Evolutionary conservation across 352 stramenopile genomes (phyloP), one percentile per base, ranked within the genome.

Genomic region (Globisporangium paroecandrum): DNA sequence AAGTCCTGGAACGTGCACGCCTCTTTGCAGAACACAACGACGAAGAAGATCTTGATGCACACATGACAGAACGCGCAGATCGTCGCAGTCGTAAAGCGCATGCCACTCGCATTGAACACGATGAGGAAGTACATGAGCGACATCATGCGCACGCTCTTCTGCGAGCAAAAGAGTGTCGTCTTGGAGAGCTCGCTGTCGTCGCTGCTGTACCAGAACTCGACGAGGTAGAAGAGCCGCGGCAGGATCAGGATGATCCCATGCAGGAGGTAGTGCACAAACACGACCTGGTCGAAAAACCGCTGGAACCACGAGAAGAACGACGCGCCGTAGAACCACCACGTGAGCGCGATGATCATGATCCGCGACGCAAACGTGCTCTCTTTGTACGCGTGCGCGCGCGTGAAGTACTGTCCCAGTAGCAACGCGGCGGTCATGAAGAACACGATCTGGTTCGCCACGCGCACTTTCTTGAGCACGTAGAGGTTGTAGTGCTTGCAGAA

Each of bases 401-500:
- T 85, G 9, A 70, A 43, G 67, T 79, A 83, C 66, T 92, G 82
- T 0, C 78, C 72, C 25, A 81, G 60, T n/a, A 89, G 62, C 70
- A 92, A 70, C 4, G 73, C 64, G 5, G 68, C 62, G 60, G 89
- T 80, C n/a, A 90, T 60, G 47, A 73, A 55, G 20, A 81, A 71
- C 56, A 89, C 62, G 34, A 92, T 81, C 38, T 76, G 70, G 46
- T 77, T 83, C 3, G 82, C 76, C 7, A 79, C 58, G 29, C 78
- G 79, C 62, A 92, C 78, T 73, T 92, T 92, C 36, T 77, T 77
- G 58, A 82, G 70, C 54, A 92, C 83, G 64, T 92, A 92, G 22
- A 89, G 63, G 36, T 85, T 89, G 74, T 85, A 92, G 69, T 92
- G 83, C 60, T 88, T 87, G 67, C 75, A 81, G 55, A 92, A 92